These are phyloP conservation scores for Schoenoplectus triqueter DNA, from an alignment of 202 grass and related monocot species.

Conservation along the genomic window DNA sequence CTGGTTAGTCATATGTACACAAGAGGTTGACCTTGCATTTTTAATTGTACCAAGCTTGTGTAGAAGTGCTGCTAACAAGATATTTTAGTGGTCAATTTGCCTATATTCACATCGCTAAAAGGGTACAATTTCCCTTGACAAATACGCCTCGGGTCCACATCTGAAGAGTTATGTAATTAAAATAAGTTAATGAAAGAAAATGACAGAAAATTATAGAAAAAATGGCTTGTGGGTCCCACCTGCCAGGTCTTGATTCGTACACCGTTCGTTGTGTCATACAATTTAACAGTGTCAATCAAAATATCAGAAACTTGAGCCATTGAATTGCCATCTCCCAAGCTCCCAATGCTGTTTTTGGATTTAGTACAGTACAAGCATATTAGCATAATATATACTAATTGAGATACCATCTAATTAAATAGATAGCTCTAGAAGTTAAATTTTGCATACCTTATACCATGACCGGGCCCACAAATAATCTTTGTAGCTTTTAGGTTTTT, in stretches of 20 bases:
- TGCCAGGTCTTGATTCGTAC: slow-evolving; percentile 82
- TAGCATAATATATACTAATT: not conserved
- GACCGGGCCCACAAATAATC: slow-evolving; percentile 64
- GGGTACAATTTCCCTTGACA: not conserved
- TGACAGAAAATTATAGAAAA: not conserved
- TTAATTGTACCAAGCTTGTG: not conserved
- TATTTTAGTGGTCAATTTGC: slow-evolving; percentile 2
- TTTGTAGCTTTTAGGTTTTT: slow-evolving; percentile 47
- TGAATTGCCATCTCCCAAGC: slow-evolving; percentile 56
- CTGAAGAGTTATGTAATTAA: not conserved
- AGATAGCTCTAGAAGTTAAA: not conserved
- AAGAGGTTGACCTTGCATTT: slow-evolving; percentile 11
- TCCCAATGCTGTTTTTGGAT: slow-evolving; percentile 53
- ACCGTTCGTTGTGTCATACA: slow-evolving; percentile 70
- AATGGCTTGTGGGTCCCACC: slow-evolving; percentile 22
- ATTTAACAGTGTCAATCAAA: slow-evolving; percentile 46
- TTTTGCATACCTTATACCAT: slow-evolving; percentile 59
- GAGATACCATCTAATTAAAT: not conserved
- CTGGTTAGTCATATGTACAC: not conserved
- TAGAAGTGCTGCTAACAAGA: slow-evolving; percentile 1
- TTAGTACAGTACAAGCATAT: slow-evolving; percentile 6
- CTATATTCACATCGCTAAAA: not conserved
- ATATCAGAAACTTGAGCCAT: slow-evolving; percentile 57
- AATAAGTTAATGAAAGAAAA: not conserved
- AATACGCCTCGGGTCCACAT: not conserved